A percentile compares a stretch with the other conserved stretches of the same genome.
phyloP scores from a whole-genome alignment of 2,329 filamentous ascomycete genomes.

The Pseudocercospora eumusae region DNA sequence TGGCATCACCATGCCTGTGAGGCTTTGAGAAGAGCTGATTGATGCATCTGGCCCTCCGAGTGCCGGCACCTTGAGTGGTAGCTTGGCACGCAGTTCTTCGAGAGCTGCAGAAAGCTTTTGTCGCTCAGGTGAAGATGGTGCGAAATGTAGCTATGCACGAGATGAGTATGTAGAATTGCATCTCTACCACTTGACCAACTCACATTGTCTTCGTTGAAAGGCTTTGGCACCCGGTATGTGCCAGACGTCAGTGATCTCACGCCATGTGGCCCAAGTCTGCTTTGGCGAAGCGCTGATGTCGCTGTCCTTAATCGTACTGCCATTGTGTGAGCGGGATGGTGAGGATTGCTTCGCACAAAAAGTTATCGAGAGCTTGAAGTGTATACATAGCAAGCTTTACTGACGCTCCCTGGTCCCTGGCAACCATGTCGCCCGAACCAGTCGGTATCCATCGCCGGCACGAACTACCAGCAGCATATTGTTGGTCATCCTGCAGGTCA shows the following conservation, averaged over 20 bases:
- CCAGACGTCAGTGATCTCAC: conserved; percentile 22
- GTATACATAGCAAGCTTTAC: conserved; percentile 9
- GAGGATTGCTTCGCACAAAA: conserved; percentile 2
- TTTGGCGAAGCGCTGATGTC: conserved; percentile 7
- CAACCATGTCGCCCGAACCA: neutral
- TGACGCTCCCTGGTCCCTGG: conserved; percentile 2
- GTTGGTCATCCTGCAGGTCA: conserved; percentile 4
- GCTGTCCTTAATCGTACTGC: conserved; percentile 1
- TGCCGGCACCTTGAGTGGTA: conserved; percentile 74
- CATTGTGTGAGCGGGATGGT: neutral
- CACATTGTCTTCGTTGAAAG: conserved; percentile 25
- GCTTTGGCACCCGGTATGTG: conserved; percentile 22
- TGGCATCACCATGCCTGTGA: conserved; percentile 74
- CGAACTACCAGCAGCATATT: neutral
- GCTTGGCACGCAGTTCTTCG: conserved; percentile 64
- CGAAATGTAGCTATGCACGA: conserved; percentile 74
- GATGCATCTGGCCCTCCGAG: conserved; percentile 69
- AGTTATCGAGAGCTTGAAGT: neutral
- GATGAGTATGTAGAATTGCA: neutral
- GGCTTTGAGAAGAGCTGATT: conserved; percentile 58
- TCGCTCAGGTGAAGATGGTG: conserved; percentile 75
- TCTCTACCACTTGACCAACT: neutral
- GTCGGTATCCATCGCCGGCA: conserved; percentile 3
- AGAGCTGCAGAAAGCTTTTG: conserved; percentile 73
- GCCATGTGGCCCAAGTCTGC: conserved; percentile 1